Percentiles rank a stretch among this genome's conserved stretches.
Conservation (phyloP, 306 rosid genomes). For the Rosa multiflora region DNA sequence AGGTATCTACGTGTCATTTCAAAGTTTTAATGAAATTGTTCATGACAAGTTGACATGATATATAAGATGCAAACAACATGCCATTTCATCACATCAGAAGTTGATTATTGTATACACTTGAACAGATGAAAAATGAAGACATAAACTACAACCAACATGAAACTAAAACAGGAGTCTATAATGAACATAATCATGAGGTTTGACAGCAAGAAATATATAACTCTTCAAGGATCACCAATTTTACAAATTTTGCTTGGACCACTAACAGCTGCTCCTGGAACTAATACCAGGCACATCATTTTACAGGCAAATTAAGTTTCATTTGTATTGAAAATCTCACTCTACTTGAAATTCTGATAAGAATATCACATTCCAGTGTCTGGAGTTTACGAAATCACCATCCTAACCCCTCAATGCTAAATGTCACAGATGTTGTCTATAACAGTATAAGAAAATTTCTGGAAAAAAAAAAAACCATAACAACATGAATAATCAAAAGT, state of each 20-base stretch:
- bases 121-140: not conserved
- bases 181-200: not conserved
- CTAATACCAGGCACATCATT: not conserved
- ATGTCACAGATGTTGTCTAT: no score
- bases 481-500: no score
- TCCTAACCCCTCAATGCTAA: not conserved
- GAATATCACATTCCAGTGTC: not conserved
- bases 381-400: not conserved
- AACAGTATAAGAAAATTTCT: no score
- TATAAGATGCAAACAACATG: not conserved
- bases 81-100: not conserved
- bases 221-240: not conserved
- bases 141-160: not conserved
- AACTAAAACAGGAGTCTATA: not conserved
- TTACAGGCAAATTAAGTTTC: not conserved
- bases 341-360: not conserved
- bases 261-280: not conserved
- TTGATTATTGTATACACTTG: not conserved
- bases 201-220: not conserved
- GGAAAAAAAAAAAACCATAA: no score
- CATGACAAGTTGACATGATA: not conserved
- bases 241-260: not conserved
- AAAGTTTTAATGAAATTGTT: slow-evolving; percentile 2
- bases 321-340: not conserved
- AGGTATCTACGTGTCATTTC: not conserved